phyloP scores from a whole-genome alignment of 2,329 filamentous ascomycete genomes.

The Aspergillus hiratsukae region DNA sequence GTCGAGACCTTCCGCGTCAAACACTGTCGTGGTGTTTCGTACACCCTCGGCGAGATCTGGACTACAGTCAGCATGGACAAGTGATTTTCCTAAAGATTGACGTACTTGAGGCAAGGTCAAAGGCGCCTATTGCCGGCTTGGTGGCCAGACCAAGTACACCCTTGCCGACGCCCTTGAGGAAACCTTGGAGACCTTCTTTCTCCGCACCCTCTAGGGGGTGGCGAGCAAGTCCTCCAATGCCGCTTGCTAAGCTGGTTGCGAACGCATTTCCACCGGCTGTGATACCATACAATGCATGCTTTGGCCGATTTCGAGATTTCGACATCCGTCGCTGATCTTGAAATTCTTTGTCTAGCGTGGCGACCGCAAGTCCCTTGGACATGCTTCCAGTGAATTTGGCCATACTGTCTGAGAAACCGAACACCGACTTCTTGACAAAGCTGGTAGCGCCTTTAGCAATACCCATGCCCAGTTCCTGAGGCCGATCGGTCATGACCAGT shows the following conservation, averaged over 20 bases:
- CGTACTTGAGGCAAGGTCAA: conserved; percentile 83
- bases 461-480: conserved; percentile 88
- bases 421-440: conserved; percentile 98
- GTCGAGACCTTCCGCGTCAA: conserved; percentile 90
- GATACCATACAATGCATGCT: conserved; percentile 94
- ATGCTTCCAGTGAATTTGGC: conserved; percentile 97
- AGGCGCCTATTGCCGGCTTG: conserved; percentile 92
- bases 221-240: conserved; percentile 85
- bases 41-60: conserved; percentile 86
- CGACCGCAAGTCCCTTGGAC: conserved; percentile 91
- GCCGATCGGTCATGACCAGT: conserved; percentile 90
- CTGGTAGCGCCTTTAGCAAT: conserved; percentile 96
- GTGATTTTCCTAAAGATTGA: background rate
- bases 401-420: conserved; percentile 94
- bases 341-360: conserved; percentile 97
- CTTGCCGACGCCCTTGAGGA: conserved; percentile 97
- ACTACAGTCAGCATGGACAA: conserved; percentile 6
- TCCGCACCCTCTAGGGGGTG: conserved; percentile 95
- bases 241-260: conserved; percentile 84
- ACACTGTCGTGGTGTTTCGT: conserved; percentile 96
- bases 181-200: conserved; percentile 87
- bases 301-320: conserved; percentile 85
- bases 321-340: conserved; percentile 94
- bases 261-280: conserved; percentile 94
- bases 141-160: conserved; percentile 91